phyloP scores from a whole-genome alignment of 345 rosid genomes.

The Corchorus capsularis region DNA sequence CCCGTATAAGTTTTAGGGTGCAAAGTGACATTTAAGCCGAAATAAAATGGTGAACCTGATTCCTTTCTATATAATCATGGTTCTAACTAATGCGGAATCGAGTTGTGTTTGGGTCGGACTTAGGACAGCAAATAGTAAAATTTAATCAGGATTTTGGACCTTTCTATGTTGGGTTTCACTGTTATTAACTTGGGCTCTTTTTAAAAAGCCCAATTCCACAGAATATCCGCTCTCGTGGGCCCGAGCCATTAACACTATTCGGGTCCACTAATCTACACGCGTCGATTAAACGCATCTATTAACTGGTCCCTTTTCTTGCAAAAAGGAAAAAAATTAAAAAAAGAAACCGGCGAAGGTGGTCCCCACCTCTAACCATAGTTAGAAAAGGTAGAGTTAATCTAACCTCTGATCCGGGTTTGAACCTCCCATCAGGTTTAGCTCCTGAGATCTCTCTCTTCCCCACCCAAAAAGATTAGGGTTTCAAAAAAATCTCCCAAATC shows the following conservation, averaged over 20 bases:
- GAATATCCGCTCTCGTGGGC: neutral
- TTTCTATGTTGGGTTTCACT: neutral
- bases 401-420: conserved; percentile 30
- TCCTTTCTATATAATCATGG: no score
- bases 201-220: neutral
- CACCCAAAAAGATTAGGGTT: conserved; percentile 39
- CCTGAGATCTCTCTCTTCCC: conserved; percentile 14
- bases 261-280: neutral
- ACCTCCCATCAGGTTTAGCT: conserved; percentile 18
- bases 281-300: neutral
- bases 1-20: no score
- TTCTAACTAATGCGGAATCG: no score
- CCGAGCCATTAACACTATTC: neutral
- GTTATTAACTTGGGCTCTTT: neutral
- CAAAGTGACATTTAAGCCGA: no score
- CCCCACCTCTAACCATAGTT: conserved; percentile 29
- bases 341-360: neutral
- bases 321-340: neutral
- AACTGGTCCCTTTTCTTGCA: neutral
- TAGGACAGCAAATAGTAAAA: no score
- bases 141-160: neutral
- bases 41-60: no score
- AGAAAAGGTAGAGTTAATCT: conserved; percentile 20
- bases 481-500: conserved; percentile 19
- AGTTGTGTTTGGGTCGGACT: no score